Percentiles rank a stretch among this genome's conserved stretches.
Conservation (phyloP, 208 protist genomes). For the Porcisia deanei region DNA sequence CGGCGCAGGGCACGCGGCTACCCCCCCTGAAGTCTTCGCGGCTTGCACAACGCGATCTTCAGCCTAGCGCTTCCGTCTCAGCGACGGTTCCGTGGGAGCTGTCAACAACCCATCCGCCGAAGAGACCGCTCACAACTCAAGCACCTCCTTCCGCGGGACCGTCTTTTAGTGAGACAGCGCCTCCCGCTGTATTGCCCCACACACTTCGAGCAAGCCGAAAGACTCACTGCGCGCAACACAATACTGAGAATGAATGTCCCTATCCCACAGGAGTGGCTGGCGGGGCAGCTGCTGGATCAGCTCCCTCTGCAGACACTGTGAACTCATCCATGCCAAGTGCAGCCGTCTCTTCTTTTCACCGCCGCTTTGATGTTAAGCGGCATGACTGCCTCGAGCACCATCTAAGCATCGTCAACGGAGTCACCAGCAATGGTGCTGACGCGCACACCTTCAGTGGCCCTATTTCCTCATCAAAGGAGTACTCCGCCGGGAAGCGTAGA, state of each 20-base stretch:
- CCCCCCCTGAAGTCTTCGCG: background rate
- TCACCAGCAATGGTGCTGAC: background rate
- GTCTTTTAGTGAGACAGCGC: background rate
- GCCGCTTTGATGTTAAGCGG: constrained; percentile 25
- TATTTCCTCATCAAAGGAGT: constrained; percentile 27
- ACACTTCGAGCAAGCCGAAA: background rate
- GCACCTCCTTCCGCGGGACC: background rate
- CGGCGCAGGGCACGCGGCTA: background rate
- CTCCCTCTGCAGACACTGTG: background rate
- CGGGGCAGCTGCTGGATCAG: background rate
- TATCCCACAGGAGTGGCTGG: background rate
- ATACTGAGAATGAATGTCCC: background rate
- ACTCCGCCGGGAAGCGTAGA: constrained; percentile 30
- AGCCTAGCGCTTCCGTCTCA: background rate
- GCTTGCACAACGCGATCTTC: background rate
- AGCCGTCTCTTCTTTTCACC: constrained; percentile 31
- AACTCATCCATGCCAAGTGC: background rate
- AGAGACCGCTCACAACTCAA: constrained; percentile 4
- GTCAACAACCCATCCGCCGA: constrained; percentile 3
- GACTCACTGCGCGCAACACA: background rate
- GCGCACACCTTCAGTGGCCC: background rate
- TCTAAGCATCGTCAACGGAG: constrained; percentile 17
- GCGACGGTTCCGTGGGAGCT: constrained; percentile 15
- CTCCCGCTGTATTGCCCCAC: background rate
- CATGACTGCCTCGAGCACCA: constrained; percentile 34